These are phyloP conservation scores for Cardamine occulta DNA, from an alignment of 345 rosid genomes.

Conservation along the genomic window DNA sequence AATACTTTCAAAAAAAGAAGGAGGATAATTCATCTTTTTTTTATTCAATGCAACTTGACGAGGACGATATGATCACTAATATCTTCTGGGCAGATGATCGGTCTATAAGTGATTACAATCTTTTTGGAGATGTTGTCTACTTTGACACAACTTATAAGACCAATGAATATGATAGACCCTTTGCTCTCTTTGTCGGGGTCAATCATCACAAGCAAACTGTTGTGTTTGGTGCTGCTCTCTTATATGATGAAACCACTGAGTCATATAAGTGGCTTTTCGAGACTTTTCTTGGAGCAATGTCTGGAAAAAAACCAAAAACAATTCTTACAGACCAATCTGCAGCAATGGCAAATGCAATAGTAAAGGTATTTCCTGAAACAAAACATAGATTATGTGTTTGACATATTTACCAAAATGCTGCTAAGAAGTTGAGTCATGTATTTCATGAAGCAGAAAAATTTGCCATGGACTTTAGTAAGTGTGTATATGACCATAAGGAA, in stretches of 20 bases:
- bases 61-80: background rate
- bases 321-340: background rate
- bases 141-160: background rate
- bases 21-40: background rate
- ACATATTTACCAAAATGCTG: background rate
- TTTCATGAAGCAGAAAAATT: background rate
- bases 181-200: background rate
- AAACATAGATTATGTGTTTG: background rate
- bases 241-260: background rate
- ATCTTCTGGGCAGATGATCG: background rate
- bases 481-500: constrained; percentile 24
- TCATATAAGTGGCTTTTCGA: background rate
- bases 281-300: constrained; percentile 19
- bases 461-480: constrained; percentile 3
- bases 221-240: constrained; percentile 10
- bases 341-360: background rate
- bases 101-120: background rate
- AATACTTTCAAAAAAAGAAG: background rate
- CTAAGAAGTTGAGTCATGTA: background rate
- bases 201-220: constrained; percentile 3
- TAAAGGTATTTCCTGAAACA: background rate
- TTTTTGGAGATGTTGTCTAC: background rate
- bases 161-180: background rate
- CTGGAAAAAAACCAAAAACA: constrained; percentile 3
- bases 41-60: too few relatives aligned